These are phyloP conservation scores for Gonium pectorale DNA, from an alignment of 139 green algal species.

Conservation along the genomic window DNA sequence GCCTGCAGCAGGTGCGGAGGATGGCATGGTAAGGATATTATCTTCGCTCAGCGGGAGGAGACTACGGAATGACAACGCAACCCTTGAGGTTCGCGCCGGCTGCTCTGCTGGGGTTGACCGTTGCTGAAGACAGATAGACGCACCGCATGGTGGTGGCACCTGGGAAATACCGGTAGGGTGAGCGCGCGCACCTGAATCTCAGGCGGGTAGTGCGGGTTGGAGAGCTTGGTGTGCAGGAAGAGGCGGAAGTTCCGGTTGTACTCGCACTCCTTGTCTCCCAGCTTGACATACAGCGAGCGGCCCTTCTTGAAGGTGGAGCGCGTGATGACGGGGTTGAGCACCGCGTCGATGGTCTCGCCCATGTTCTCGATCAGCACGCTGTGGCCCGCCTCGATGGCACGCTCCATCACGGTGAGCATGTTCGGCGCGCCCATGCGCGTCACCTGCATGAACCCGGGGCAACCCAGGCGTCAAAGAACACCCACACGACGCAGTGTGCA, in stretches of 20 bases:
- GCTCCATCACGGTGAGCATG: conserved; percentile 82
- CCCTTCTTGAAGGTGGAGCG: conserved; percentile 91
- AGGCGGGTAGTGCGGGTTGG: conserved; percentile 89
- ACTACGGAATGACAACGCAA: too few species aligned
- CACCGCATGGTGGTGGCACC: too few species aligned
- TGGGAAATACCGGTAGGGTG: too few species aligned
- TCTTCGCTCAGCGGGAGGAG: too few species aligned
- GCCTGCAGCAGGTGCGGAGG: conserved; percentile 54
- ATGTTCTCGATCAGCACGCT: conserved; percentile 92
- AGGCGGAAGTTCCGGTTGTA: conserved; percentile 91
- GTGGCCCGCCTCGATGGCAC: conserved; percentile 83
- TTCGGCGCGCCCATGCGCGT: conserved; percentile 83
- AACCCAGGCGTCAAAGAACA: too few species aligned
- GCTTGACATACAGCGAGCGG: conserved; percentile 84
- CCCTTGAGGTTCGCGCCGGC: too few species aligned
- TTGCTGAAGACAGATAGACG: too few species aligned
- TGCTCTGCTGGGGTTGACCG: too few species aligned
- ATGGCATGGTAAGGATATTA: too few species aligned
- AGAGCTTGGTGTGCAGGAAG: conserved; percentile 93
- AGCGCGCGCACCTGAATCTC: conserved; percentile 76
- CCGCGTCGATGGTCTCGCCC: conserved; percentile 87
- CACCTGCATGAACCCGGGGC: too few species aligned
- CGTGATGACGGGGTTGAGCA: conserved; percentile 88
- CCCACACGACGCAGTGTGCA: too few species aligned
- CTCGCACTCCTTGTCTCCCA: conserved; percentile 89